Percentiles rank a stretch among this genome's conserved stretches.
phyloP scores from a whole-genome alignment of 176 grass and related monocot species.

The Oryza coarctata region DNA sequence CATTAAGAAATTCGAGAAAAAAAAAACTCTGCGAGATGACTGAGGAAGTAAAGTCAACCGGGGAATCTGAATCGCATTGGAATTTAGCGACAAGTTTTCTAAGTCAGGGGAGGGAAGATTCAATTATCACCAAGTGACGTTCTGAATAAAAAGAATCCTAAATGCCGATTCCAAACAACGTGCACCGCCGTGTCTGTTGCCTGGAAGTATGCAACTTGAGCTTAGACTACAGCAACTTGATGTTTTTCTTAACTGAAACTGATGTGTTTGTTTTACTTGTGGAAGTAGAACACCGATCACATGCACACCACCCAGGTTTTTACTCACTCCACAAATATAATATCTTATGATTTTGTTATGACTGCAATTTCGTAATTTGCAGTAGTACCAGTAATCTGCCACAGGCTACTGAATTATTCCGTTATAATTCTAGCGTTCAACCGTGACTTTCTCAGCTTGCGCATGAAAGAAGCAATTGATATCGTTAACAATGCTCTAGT shows the following conservation, averaged over 20 bases:
- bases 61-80: neutral
- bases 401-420: neutral
- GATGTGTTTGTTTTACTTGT: neutral
- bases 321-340: neutral
- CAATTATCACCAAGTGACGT: conserved; percentile 17
- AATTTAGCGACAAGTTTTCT: neutral
- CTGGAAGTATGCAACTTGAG: conserved; percentile 25
- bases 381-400: neutral
- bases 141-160: conserved; percentile 17
- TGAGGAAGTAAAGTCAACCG: conserved; percentile 2
- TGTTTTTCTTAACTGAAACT: neutral
- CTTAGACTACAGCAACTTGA: neutral
- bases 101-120: neutral
- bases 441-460: neutral
- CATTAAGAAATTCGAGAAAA: neutral
- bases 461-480: neutral
- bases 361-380: neutral
- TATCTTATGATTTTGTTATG: neutral
- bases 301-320: neutral
- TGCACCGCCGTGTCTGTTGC: conserved; percentile 28
- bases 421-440: neutral
- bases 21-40: neutral
- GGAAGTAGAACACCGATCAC: neutral
- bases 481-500: neutral
- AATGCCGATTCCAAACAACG: conserved; percentile 33